phyloP scores from a whole-genome alignment of 2,329 filamentous ascomycete species.

The Blastomyces gilchristii region DNA sequence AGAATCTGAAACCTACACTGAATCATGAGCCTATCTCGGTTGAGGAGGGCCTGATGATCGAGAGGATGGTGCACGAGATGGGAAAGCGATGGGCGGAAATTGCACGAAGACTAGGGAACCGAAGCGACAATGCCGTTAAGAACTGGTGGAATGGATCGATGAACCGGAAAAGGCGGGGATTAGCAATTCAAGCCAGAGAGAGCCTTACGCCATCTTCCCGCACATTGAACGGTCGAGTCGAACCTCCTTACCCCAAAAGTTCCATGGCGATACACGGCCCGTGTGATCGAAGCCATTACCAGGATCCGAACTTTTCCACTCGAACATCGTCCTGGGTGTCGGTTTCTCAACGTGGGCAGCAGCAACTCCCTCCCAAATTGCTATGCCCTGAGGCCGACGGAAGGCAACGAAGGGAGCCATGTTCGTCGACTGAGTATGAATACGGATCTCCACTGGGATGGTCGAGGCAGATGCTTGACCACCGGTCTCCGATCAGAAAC shows the following conservation, averaged over 20 bases:
- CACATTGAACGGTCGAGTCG: constrained; percentile 30
- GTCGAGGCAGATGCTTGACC: neutral
- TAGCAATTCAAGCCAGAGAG: constrained; percentile 31
- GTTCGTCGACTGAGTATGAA: constrained; percentile 11
- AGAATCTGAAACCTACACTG: constrained; percentile 72
- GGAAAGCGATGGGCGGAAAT: constrained; percentile 93
- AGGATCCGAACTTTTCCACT: constrained; percentile 12
- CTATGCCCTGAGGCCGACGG: constrained; percentile 14
- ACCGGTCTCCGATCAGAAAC: constrained; percentile 14
- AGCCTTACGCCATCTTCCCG: constrained; percentile 19
- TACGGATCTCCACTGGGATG: constrained; percentile 1
- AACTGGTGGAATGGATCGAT: constrained; percentile 97
- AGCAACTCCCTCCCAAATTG: constrained; percentile 12
- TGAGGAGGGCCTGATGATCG: constrained; percentile 62
- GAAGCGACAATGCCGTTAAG: constrained; percentile 92
- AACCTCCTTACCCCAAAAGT: constrained; percentile 30
- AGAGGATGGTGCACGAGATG: constrained; percentile 63
- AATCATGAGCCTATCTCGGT: constrained; percentile 64
- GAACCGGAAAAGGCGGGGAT: constrained; percentile 59
- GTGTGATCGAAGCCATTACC: constrained; percentile 17
- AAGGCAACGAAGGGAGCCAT: constrained; percentile 20
- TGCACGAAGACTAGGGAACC: constrained; percentile 65
- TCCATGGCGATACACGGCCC: constrained; percentile 18
- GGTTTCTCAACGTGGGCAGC: constrained; percentile 5
- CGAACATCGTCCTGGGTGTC: constrained; percentile 12